Conservation (phyloP, 148 eudicot species). For the Arbutus unedo region DNA sequence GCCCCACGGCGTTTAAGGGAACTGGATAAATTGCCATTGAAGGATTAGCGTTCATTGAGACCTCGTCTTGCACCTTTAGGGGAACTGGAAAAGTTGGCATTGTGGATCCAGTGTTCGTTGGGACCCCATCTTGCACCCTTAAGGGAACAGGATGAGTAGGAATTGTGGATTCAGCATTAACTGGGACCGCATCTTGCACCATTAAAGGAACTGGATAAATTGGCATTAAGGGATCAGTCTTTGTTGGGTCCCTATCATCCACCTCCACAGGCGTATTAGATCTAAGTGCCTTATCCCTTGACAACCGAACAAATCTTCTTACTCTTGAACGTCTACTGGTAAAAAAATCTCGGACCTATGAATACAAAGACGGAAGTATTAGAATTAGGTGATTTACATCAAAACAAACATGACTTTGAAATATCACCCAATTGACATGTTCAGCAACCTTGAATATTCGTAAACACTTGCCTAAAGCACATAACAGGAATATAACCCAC, state of each 20-base stretch:
- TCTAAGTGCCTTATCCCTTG: conserved; percentile 60
- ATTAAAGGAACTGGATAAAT: not conserved
- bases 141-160: not conserved
- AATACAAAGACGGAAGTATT: conserved; percentile 12
- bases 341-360: conserved; percentile 79
- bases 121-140: not conserved
- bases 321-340: conserved; percentile 72
- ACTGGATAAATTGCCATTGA: conserved; percentile 29
- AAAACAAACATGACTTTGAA: not conserved
- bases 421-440: not conserved
- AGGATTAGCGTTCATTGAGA: not conserved
- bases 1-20: conserved; percentile 61
- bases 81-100: not conserved
- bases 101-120: not conserved
- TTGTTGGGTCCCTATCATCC: not conserved
- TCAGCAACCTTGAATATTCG: not conserved
- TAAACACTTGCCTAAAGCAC: not conserved
- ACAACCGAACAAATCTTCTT: conserved; percentile 62
- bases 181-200: not conserved
- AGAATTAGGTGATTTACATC: not conserved
- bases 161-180: not conserved
- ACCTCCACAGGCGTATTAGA: conserved; percentile 26
- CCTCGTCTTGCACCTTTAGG: not conserved
- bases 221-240: not conserved
- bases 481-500: not conserved